Evolutionary conservation across 1,139 yeast genomes (phyloP).

Genomic region (Kurtzmaniella quercitrusa): DNA sequence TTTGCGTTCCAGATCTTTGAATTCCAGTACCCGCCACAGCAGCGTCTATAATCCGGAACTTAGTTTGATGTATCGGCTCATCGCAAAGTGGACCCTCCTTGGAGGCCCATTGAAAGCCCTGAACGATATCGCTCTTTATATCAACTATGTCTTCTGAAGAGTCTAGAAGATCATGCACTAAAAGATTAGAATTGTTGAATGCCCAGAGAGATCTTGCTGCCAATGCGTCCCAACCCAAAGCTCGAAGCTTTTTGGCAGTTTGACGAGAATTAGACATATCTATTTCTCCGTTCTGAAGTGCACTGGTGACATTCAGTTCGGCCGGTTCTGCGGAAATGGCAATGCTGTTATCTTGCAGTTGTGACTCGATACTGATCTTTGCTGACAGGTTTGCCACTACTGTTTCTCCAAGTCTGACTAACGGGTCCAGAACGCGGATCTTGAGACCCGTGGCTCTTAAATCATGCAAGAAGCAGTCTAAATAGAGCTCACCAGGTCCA

Average conservation of each 20-base stretch:
- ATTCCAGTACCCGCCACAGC: constrained; percentile 44
- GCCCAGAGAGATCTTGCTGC: constrained; percentile 83
- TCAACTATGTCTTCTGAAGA: constrained; percentile 32
- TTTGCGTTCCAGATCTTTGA: constrained; percentile 62
- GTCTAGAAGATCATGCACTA: constrained; percentile 75
- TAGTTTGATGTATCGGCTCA: constrained; percentile 70
- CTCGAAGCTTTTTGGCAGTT: constrained; percentile 53
- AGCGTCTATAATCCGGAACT: constrained; percentile 68
- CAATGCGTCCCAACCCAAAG: constrained; percentile 76
- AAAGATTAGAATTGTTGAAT: constrained; percentile 58
- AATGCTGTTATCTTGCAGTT: constrained; percentile 51
- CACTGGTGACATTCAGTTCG: constrained; percentile 43
- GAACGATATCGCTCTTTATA: constrained; percentile 55
- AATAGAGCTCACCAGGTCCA: constrained; percentile 84
- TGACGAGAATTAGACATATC: constrained; percentile 34
- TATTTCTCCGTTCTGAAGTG: constrained; percentile 52
- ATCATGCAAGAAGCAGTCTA: constrained; percentile 83
- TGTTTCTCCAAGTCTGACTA: constrained; percentile 77
- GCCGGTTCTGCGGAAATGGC: constrained; percentile 81
- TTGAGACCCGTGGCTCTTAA: constrained; percentile 58
- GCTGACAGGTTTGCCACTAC: constrained; percentile 64
- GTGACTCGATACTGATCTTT: constrained; percentile 53
- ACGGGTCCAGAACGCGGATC: constrained; percentile 81
- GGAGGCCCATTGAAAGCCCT: constrained; percentile 82
- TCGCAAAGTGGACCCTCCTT: constrained; percentile 90